phyloP scores from a whole-genome alignment of 2,329 filamentous ascomycete genomes.

The Aotearoamyces nothofagi region DNA sequence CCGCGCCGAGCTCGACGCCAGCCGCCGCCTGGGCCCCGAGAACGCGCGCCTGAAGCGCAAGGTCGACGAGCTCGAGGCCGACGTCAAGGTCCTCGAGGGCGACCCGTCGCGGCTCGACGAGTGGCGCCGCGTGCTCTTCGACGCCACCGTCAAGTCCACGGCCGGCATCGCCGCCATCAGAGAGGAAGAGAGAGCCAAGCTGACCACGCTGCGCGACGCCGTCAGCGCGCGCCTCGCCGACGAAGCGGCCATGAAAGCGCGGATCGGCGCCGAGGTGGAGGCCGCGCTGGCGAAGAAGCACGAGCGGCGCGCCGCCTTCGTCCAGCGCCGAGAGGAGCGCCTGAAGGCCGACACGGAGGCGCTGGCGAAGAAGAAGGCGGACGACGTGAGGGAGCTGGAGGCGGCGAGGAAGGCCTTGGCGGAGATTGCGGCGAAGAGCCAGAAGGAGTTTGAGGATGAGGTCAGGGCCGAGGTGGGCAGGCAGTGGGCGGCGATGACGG shows the following conservation, averaged over 20 bases:
- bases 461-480: too few species aligned
- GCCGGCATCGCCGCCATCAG: neutral
- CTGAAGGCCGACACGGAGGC: too few species aligned
- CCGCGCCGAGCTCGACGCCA: neutral
- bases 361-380: slow-evolving; percentile 14
- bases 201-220: neutral
- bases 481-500: too few species aligned
- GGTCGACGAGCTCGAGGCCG: neutral
- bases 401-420: slow-evolving; percentile 23
- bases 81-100: neutral
- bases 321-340: too few species aligned
- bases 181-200: neutral
- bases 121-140: neutral
- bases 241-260: too few species aligned
- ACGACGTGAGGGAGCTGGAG: slow-evolving; percentile 1
- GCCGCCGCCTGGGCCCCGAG: neutral
- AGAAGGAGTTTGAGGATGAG: slow-evolving; percentile 4
- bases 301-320: too few species aligned
- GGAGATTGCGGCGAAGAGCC: slow-evolving; percentile 9
- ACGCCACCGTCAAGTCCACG: neutral
- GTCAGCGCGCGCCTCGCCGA: too few species aligned
- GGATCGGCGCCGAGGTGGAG: too few species aligned
- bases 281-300: too few species aligned
- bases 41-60: neutral
- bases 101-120: neutral